A percentile compares a stretch with the other conserved stretches of the same genome.
Evolutionary conservation across 1,284 basidiomycete genomes (phyloP).

Genomic region (Tilletia walkeri): DNA sequence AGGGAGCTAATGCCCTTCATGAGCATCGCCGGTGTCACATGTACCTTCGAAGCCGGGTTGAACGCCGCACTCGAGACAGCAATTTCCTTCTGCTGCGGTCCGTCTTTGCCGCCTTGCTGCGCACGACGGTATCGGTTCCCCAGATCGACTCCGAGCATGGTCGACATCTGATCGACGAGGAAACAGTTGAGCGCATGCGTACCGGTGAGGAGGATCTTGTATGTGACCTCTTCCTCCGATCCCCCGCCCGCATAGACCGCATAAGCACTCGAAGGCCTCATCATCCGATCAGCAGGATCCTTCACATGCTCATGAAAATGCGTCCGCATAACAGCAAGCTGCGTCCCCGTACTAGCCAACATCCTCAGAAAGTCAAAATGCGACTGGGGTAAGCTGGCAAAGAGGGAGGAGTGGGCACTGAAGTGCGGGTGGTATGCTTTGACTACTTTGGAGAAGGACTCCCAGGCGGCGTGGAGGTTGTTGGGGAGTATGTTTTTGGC

Average conservation of each 20-base stretch:
- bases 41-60: no score
- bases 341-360: background rate
- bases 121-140: no score
- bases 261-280: no score
- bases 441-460: background rate
- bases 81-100: no score
- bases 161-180: conserved; percentile 1
- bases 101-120: no score
- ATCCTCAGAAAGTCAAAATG: background rate
- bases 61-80: no score
- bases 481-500: background rate
- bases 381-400: background rate
- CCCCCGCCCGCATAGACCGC: no score
- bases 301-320: background rate
- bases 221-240: background rate
- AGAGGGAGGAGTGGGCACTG: background rate
- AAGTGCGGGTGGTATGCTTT: background rate
- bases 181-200: background rate
- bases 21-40: no score
- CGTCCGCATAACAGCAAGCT: background rate
- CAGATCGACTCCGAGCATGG: background rate
- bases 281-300: background rate
- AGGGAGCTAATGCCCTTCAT: no score
- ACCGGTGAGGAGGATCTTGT: background rate
- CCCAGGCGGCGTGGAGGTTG: background rate